Conservation (phyloP, 768 basidiomycete species). For the Mrakia frigida region DNA sequence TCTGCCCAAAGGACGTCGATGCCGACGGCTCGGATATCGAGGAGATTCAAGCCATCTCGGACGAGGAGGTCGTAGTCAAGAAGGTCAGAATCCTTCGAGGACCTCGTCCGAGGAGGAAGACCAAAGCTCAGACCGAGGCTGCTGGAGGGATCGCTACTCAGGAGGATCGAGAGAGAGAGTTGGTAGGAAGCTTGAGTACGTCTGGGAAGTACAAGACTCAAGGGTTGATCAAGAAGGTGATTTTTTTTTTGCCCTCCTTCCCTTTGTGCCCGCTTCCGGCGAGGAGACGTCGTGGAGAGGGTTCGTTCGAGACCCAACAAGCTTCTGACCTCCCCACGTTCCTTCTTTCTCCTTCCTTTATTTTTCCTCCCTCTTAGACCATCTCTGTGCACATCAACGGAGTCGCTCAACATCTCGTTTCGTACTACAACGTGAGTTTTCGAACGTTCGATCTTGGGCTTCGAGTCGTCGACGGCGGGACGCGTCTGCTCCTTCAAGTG, state of each 20-base stretch:
- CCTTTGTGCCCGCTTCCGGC: not conserved
- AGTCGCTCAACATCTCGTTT: conserved; percentile 84
- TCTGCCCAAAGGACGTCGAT: not conserved
- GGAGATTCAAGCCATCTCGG: not conserved
- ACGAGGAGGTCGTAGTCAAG: not conserved
- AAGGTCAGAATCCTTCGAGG: not conserved
- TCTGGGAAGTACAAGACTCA: not conserved
- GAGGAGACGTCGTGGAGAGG: too few species aligned
- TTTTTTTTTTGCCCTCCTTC: not conserved
- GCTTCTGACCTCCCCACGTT: not conserved
- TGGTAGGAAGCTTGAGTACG: not conserved
- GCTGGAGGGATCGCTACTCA: conserved; percentile 1
- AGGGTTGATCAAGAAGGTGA: not conserved
- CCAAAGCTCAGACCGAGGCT: not conserved
- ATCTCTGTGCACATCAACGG: conserved; percentile 82
- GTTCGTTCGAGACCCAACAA: not conserved
- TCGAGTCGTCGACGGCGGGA: not conserved
- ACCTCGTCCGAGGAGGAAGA: not conserved
- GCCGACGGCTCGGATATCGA: not conserved
- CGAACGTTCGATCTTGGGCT: not conserved
- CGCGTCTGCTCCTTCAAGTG: not conserved
- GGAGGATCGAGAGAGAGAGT: not conserved
- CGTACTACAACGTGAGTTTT: conserved; percentile 78
- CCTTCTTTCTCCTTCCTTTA: not conserved
- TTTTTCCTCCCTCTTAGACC: conserved; percentile 53